Evolutionary conservation across 805 yeast species (phyloP).

Genomic region (Candida insectalens): DNA sequence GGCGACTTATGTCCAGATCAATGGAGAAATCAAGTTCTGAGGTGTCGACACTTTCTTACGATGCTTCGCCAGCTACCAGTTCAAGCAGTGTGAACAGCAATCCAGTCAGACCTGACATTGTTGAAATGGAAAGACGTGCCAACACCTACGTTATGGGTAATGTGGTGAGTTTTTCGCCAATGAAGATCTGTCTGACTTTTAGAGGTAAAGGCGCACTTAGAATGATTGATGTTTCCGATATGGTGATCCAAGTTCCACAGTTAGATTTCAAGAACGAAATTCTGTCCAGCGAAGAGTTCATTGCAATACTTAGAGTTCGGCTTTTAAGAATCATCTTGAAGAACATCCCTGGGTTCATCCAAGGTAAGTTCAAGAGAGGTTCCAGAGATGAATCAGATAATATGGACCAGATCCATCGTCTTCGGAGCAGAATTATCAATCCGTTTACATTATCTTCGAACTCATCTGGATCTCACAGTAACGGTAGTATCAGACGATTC

Average conservation of each 20-base stretch:
- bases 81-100: background rate
- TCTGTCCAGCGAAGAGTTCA: constrained; percentile 67
- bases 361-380: constrained; percentile 48
- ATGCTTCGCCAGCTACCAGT: background rate
- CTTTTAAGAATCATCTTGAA: constrained; percentile 43
- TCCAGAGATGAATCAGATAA: constrained; percentile 1
- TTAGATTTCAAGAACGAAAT: constrained; percentile 50
- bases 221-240: constrained; percentile 66
- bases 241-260: constrained; percentile 56
- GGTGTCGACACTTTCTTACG: background rate
- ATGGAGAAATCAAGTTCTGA: background rate
- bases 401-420: no score
- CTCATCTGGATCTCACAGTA: no score
- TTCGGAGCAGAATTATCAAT: no score
- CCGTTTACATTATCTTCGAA: no score
- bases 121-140: constrained; percentile 33
- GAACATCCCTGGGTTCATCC: constrained; percentile 70
- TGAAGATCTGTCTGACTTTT: constrained; percentile 54
- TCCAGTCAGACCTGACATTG: constrained; percentile 14
- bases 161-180: constrained; percentile 19
- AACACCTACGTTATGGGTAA: constrained; percentile 30
- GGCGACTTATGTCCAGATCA: no score
- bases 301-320: constrained; percentile 50
- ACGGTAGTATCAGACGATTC: no score
- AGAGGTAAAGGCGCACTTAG: constrained; percentile 64